A percentile compares a stretch with the other conserved stretches of the same genome.
These are phyloP conservation scores for Amauroascus verrucosus DNA, from an alignment of 2,329 filamentous ascomycete species.

Conservation along the genomic window DNA sequence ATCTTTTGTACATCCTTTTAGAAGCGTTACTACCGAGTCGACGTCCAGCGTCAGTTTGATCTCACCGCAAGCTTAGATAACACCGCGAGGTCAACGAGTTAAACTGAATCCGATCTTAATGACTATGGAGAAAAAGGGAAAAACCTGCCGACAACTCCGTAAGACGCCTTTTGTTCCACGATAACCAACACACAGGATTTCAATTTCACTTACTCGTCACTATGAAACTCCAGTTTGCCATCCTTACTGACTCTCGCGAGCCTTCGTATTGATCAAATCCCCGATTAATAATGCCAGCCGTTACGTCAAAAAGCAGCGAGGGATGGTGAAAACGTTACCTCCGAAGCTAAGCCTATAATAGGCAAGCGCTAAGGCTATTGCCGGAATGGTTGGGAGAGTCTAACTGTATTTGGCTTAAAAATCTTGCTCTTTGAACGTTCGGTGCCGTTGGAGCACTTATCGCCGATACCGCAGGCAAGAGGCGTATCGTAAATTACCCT, in stretches of 20 bases:
- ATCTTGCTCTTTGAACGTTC: neutral
- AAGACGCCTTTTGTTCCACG: too few relatives aligned
- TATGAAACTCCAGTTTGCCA: too few relatives aligned
- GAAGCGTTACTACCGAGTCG: neutral
- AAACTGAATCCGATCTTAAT: too few relatives aligned
- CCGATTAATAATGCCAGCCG: neutral
- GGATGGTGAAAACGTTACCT: neutral
- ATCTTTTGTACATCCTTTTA: neutral
- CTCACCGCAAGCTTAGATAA: too few relatives aligned
- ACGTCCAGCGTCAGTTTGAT: neutral
- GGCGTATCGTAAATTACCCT: conserved; percentile 1
- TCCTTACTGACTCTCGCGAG: neutral
- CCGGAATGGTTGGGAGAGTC: neutral
- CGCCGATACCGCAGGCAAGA: conserved; percentile 11
- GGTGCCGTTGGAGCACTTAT: neutral
- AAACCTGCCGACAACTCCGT: too few relatives aligned
- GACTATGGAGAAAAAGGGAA: too few relatives aligned
- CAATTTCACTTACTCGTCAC: too few relatives aligned
- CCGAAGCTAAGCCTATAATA: neutral
- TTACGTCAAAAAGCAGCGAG: neutral
- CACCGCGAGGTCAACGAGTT: too few relatives aligned
- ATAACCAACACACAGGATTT: too few relatives aligned
- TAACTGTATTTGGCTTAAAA: neutral
- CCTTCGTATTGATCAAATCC: neutral
- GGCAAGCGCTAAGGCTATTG: neutral